phyloP scores from a whole-genome alignment of 768 basidiomycete genomes.

The Nidularia pulvinata region DNA sequence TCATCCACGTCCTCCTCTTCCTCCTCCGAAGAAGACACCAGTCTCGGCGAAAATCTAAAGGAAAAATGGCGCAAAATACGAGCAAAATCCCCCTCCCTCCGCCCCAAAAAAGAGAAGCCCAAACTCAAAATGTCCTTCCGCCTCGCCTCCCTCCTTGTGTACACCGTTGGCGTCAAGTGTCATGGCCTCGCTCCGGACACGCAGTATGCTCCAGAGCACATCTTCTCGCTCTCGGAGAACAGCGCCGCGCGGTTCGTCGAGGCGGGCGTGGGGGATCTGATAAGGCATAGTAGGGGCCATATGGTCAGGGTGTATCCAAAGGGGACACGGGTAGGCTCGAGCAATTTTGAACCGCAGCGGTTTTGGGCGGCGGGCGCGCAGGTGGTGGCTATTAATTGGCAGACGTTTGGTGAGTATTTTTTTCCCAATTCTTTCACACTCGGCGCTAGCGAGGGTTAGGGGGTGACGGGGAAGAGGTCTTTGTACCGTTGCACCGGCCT shows the following conservation, averaged over 20 bases:
- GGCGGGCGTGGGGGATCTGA: slow-evolving; percentile 63
- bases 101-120: slow-evolving; percentile 12
- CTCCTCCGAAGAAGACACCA: slow-evolving; percentile 10
- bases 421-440: neutral
- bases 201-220: slow-evolving; percentile 82
- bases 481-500: neutral
- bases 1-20: slow-evolving; percentile 21
- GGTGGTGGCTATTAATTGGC: slow-evolving; percentile 96
- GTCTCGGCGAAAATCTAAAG: slow-evolving; percentile 13
- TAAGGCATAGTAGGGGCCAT: slow-evolving; percentile 86
- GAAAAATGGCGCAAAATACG: slow-evolving; percentile 20
- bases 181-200: slow-evolving; percentile 88
- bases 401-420: slow-evolving; percentile 77
- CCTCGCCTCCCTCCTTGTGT: slow-evolving; percentile 79
- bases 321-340: slow-evolving; percentile 76
- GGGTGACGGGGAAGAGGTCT: neutral
- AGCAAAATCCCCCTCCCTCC: neutral
- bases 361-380: slow-evolving; percentile 92
- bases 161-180: slow-evolving; percentile 96
- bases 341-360: slow-evolving; percentile 86
- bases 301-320: slow-evolving; percentile 87
- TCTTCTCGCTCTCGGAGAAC: slow-evolving; percentile 92
- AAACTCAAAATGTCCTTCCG: slow-evolving; percentile 75
- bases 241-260: slow-evolving; percentile 77
- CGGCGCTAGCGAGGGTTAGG: neutral